A percentile compares a stretch with the other conserved stretches of the same genome.
Evolutionary conservation across 2,329 filamentous ascomycete species (phyloP).

Genomic region (Phyllosticta citribraziliensis): DNA sequence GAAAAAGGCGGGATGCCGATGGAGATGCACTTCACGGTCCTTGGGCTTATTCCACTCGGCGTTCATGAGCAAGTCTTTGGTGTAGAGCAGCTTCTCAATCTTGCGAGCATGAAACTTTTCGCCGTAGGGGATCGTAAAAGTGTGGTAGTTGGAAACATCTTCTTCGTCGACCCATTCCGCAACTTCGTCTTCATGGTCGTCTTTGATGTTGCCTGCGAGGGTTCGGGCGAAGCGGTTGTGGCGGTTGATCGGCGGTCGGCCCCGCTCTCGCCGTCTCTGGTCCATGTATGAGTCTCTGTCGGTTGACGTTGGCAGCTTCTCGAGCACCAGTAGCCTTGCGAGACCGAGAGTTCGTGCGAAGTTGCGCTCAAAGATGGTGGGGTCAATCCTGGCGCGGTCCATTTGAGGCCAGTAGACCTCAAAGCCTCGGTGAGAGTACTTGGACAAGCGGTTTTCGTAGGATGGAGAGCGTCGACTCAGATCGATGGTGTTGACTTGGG

Average conservation of each 20-base stretch:
- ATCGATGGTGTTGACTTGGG: slow-evolving; percentile 73
- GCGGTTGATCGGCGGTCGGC: slow-evolving; percentile 49
- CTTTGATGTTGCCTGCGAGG: slow-evolving; percentile 65
- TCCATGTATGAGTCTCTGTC: slow-evolving; percentile 63
- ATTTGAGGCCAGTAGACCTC: slow-evolving; percentile 72
- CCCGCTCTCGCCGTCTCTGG: slow-evolving; percentile 61
- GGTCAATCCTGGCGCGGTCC: slow-evolving; percentile 66
- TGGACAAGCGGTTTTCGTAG: slow-evolving; percentile 78
- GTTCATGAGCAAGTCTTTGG: slow-evolving; percentile 71
- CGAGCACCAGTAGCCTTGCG: slow-evolving; percentile 68
- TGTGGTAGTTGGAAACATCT: slow-evolving; percentile 69
- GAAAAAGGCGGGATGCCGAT: slow-evolving; percentile 80
- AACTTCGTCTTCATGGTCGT: slow-evolving; percentile 66
- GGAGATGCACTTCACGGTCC: slow-evolving; percentile 65
- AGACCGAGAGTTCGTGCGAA: slow-evolving; percentile 68
- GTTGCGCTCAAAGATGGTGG: slow-evolving; percentile 76
- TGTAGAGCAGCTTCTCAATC: slow-evolving; percentile 75
- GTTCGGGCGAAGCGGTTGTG: slow-evolving; percentile 29
- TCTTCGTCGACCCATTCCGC: slow-evolving; percentile 73
- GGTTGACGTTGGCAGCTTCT: slow-evolving; percentile 59
- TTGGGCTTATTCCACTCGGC: slow-evolving; percentile 73
- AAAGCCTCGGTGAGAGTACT: slow-evolving; percentile 76
- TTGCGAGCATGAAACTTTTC: slow-evolving; percentile 46
- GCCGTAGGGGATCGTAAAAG: slow-evolving; percentile 57
- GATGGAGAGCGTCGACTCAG: slow-evolving; percentile 71